These are phyloP conservation scores for Avicennia marina DNA, from an alignment of 257 asterid genomes.

Conservation along the genomic window DNA sequence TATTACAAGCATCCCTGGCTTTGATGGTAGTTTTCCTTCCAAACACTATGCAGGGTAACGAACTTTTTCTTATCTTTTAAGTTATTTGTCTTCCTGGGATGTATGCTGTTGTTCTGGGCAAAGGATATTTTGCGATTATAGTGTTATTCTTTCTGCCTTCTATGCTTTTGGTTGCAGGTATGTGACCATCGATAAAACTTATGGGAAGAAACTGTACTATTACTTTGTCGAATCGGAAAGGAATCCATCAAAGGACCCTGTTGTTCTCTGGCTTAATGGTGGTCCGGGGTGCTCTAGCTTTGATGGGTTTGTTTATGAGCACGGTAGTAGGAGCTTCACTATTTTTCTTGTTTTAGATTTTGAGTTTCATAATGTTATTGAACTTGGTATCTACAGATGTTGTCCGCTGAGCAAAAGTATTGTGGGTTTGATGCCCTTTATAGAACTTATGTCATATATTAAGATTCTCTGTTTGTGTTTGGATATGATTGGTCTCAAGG, in stretches of 20 bases:
- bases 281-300: constrained; percentile 99
- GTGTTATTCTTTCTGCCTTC: background rate
- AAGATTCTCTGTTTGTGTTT: no score
- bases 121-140: background rate
- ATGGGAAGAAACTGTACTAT: constrained; percentile 70
- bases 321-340: constrained; percentile 47
- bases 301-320: constrained; percentile 93
- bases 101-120: constrained; percentile 5
- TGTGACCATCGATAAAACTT: constrained; percentile 57
- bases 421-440: no score
- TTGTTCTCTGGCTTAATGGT: constrained; percentile 96
- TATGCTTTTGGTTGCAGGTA: constrained; percentile 37
- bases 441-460: no score
- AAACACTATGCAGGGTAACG: constrained; percentile 87
- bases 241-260: constrained; percentile 65
- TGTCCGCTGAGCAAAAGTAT: no score
- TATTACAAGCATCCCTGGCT: constrained; percentile 65
- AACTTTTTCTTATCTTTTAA: no score
- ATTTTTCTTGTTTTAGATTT: no score
- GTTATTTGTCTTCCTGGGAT: no score
- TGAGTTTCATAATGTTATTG: no score
- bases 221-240: constrained; percentile 88
- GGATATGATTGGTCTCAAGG: no score
- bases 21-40: constrained; percentile 63
- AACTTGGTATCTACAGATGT: no score